Conservation (phyloP, 352 stramenopile genomes). For the Pythium myriotylum region DNA sequence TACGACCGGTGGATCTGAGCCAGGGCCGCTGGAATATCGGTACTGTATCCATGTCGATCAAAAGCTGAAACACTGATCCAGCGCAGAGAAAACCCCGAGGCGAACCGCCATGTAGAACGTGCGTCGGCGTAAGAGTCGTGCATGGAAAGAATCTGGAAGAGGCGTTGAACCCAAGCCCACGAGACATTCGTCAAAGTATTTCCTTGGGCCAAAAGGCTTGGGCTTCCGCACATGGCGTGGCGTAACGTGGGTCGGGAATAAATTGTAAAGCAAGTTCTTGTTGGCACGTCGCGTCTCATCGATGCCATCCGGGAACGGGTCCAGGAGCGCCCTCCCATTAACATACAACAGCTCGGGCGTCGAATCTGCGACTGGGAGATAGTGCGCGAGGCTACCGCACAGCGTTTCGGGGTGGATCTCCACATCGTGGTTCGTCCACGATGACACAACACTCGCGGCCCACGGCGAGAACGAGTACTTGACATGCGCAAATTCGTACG, state of each 20-base stretch:
- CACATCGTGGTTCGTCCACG: constrained; percentile 52
- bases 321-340: constrained; percentile 54
- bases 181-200: constrained; percentile 5
- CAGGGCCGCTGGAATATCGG: too few relatives aligned
- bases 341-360: constrained; percentile 52
- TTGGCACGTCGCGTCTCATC: not conserved
- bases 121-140: constrained; percentile 2
- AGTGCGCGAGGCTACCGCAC: constrained; percentile 69
- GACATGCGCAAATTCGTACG: constrained; percentile 55
- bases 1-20: too few relatives aligned
- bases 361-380: constrained; percentile 31
- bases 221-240: constrained; percentile 30
- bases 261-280: constrained; percentile 47
- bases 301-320: constrained; percentile 42
- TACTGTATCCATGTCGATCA: not conserved
- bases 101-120: not conserved
- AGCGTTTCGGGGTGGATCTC: constrained; percentile 51
- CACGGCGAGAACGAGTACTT: constrained; percentile 71
- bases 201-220: not conserved
- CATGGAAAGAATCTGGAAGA: constrained; percentile 1
- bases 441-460: constrained; percentile 52
- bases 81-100: not conserved
- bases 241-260: constrained; percentile 53
- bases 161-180: not conserved
- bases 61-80: not conserved